phyloP scores from a whole-genome alignment of 1,284 basidiomycete species.

The Stereum hirsutum region DNA sequence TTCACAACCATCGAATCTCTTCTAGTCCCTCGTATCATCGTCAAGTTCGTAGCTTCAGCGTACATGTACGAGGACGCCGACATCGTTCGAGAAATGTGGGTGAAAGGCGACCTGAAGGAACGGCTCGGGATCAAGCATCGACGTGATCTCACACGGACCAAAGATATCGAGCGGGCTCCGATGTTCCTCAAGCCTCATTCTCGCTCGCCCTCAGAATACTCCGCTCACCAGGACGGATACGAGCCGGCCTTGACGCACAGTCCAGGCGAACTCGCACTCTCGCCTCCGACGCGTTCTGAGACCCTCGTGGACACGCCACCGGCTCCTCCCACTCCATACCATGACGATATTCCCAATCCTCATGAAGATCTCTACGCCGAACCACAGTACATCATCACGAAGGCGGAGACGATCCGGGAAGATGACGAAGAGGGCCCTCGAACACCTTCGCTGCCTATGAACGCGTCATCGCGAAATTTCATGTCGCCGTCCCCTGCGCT shows the following conservation, averaged over 20 bases:
- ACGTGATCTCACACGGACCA: conserved; percentile 26
- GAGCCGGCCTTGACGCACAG: conserved; percentile 32
- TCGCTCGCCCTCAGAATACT: conserved; percentile 54
- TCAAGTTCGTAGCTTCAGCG: conserved; percentile 58
- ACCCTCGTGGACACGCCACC: conserved; percentile 5
- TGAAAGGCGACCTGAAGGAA: conserved; percentile 76
- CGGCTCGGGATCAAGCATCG: conserved; percentile 66
- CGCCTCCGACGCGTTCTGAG: conserved; percentile 12
- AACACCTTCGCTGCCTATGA: too few species aligned
- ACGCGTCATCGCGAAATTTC: too few species aligned
- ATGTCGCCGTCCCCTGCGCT: conserved; percentile 18
- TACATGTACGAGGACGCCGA: conserved; percentile 76
- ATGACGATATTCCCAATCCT: too few species aligned
- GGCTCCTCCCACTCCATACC: too few species aligned
- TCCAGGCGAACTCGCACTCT: conserved; percentile 17
- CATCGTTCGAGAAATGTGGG: conserved; percentile 87
- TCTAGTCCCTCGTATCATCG: conserved; percentile 61
- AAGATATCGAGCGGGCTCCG: conserved; percentile 48
- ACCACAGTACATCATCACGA: conserved; percentile 5
- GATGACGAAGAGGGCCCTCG: too few species aligned
- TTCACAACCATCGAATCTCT: conserved; percentile 7
- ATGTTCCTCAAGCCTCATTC: conserved; percentile 59
- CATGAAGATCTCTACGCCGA: too few species aligned
- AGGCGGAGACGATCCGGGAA: neutral
- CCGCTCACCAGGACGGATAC: conserved; percentile 23